Base-by-base conservation (phyloP, 2,329 filamentous ascomycete species). In the Balansia obtecta region DNA sequence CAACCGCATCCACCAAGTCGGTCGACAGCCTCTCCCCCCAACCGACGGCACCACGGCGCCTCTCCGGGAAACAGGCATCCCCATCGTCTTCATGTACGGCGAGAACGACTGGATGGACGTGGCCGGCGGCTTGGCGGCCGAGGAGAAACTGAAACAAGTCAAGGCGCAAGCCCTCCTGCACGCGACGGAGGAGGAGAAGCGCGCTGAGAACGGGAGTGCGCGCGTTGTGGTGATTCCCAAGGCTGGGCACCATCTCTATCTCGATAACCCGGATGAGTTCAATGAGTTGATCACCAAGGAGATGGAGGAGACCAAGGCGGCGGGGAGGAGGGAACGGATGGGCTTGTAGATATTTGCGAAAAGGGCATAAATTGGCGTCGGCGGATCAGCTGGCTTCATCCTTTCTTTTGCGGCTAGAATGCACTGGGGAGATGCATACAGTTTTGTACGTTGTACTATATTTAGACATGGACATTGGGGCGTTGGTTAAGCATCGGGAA, bases 91-190 rank as follows among this genome's bases (percentile, higher is more conserved):
- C 63, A 90, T 97, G 86, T 98, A 98, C 63, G 93, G 93, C 55
- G 90, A 97, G 60, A 83, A 93, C 61, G 93, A 98, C 71, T 98
- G 93, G 93, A 98, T 98, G 93, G 93, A 98, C 57, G 83, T 93
- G 9, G 81, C 82, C 0, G 93, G 90, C 30, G 93, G 93, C 0
- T 80, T 83, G 45, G 88, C 86, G 0, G 83, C 90, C 0, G 80
- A 86, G 61, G 80, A 90, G 67, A 89, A 85, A 65, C 76, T 97
- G 12, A 83, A 87, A 53, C 74, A 83, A 52, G 81, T 84, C 55
- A 79, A 77, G 55, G 68, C 69, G 27, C 77, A 78, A 46, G 72
- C 77, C 0, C 68, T 95, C 3, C 67, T 74, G 12, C 66, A 75
- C 20, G 85, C 77, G 20, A 83, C 77, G 0, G 71, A 75, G 1